Evolutionary conservation across 495 filamentous ascomycete species (phyloP), one percentile per base, ranked within the genome.

Genomic region (Usnea hakonensis): DNA sequence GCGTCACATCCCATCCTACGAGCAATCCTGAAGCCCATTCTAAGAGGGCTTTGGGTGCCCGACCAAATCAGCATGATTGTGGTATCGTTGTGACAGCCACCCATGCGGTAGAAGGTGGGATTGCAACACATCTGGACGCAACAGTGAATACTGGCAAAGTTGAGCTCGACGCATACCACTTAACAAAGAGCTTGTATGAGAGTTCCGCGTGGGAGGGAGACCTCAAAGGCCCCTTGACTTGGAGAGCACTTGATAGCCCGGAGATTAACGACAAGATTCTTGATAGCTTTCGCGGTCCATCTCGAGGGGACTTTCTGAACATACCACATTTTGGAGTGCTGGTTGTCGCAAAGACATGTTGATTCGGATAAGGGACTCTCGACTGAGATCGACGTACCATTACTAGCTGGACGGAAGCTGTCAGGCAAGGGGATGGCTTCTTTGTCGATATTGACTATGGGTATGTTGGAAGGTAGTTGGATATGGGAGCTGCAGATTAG

Each of bases 1-100:
- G 57, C 21, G 54, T 75, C 35, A 71, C 70, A 21, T 67, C 70
- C 19, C 65, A 52, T 32, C 26, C 48, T 33, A 52, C 48, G 5
- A 32, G 32, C 32, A 28, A 52, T 33, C 48, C 48, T 19, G 26
- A 28, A 32, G 48, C 16, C 17, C 48, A 52, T 19, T 0, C 5
- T 9, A 28, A 52, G 14, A 32, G 16, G 28, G 48, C 48, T 7
- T 32, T 32, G 8, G 48, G 16, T 2, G 48, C 28, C n/a, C 26
- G 28, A 32, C 28, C 48, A 17, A 28, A 4, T 30, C 48, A 32
- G 28, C 9, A 52, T 32, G 28, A n/a, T n/a, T n/a, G 48, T 32
- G 28, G 19, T 0, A 17, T 52, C 3, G 26, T 52, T 10, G 48
- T 52, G 48, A 52, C 48, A 30, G 10, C 32, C 5, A 32, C 5